Conservation (phyloP, 371 early-diverging fungal species). For the Paramicrosporidium saccamoebae region DNA sequence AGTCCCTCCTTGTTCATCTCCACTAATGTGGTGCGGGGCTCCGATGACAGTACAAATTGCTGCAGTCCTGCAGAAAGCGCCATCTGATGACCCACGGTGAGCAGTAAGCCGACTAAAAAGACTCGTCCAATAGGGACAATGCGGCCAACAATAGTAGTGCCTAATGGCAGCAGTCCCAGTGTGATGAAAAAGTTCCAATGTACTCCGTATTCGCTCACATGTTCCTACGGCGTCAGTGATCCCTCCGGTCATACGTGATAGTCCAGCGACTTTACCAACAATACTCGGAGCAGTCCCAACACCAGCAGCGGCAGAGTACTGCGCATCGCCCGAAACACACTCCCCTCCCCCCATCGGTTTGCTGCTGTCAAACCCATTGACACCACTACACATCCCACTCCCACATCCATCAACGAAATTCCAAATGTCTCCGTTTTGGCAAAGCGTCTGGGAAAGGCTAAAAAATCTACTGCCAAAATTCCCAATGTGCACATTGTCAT, state of each 20-base stretch:
- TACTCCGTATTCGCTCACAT: slow-evolving; percentile 74
- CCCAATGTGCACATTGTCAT: no score
- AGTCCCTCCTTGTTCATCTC: slow-evolving; percentile 72
- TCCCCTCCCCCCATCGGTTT: slow-evolving; percentile 2
- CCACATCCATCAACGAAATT: slow-evolving; percentile 25
- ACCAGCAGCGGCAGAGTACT: slow-evolving; percentile 19
- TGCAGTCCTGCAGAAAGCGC: slow-evolving; percentile 13
- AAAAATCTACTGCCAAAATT: slow-evolving; percentile 82
- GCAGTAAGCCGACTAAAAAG: slow-evolving; percentile 8
- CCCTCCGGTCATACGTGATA: no score
- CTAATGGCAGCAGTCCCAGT: slow-evolving; percentile 41
- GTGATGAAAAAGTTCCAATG: slow-evolving; percentile 97
- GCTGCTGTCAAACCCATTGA: slow-evolving; percentile 8
- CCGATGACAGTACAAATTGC: slow-evolving; percentile 32
- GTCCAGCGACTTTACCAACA: slow-evolving; percentile 36
- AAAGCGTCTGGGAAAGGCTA: slow-evolving; percentile 55
- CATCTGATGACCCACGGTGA: slow-evolving; percentile 18
- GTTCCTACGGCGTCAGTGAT: slow-evolving; percentile 24
- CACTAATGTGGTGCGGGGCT: slow-evolving; percentile 32
- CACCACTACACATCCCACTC: slow-evolving; percentile 11
- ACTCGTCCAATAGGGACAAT: slow-evolving; percentile 8
- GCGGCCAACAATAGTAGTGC: slow-evolving; percentile 7
- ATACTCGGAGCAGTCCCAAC: slow-evolving; percentile 26
- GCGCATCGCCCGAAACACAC: slow-evolving; percentile 3
- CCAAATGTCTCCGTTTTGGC: slow-evolving; percentile 80